A percentile compares a stretch with the other conserved stretches of the same genome.
Conservation (phyloP, 768 basidiomycete species). For the Pholiota conissans region DNA sequence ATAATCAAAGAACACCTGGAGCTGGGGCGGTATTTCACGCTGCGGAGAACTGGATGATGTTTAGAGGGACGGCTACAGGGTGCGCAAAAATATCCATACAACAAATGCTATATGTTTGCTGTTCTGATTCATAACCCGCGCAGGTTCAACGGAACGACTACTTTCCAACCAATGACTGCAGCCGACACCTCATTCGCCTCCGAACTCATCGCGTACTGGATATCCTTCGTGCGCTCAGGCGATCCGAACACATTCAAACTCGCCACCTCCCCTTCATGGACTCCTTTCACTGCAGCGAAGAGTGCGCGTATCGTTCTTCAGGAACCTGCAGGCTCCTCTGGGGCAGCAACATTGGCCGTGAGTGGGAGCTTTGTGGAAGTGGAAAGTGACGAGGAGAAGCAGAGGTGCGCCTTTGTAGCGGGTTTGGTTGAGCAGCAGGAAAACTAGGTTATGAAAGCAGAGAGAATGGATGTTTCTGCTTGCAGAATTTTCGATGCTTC, state of each 20-base stretch:
- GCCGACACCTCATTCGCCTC: slow-evolving; percentile 50
- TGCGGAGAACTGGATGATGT: slow-evolving; percentile 73
- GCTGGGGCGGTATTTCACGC: slow-evolving; percentile 43
- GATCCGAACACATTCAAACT: slow-evolving; percentile 60
- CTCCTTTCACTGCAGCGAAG: slow-evolving; percentile 12
- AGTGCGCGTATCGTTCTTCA: slow-evolving; percentile 18
- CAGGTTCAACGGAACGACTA: slow-evolving; percentile 53
- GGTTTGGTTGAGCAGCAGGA: slow-evolving; percentile 14
- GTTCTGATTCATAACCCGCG: slow-evolving; percentile 6
- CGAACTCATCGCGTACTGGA: slow-evolving; percentile 66
- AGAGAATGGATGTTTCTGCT: no score
- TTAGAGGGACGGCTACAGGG: slow-evolving; percentile 61
- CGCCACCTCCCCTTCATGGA: slow-evolving; percentile 50
- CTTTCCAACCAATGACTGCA: slow-evolving; percentile 45
- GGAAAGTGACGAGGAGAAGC: slow-evolving; percentile 10
- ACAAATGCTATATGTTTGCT: neutral
- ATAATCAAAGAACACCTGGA: slow-evolving; percentile 48
- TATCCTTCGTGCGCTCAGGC: slow-evolving; percentile 60
- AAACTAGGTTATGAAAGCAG: slow-evolving; percentile 15
- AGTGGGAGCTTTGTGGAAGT: slow-evolving; percentile 20
- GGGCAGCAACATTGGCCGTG: slow-evolving; percentile 6
- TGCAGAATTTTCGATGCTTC: no score
- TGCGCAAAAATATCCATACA: slow-evolving; percentile 21
- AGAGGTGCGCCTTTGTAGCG: slow-evolving; percentile 18
- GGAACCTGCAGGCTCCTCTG: slow-evolving; percentile 11